A percentile compares a stretch with the other conserved stretches of the same genome.
Evolutionary conservation across 140 eudicot genomes (phyloP).

Genomic region (Artemisia princeps): DNA sequence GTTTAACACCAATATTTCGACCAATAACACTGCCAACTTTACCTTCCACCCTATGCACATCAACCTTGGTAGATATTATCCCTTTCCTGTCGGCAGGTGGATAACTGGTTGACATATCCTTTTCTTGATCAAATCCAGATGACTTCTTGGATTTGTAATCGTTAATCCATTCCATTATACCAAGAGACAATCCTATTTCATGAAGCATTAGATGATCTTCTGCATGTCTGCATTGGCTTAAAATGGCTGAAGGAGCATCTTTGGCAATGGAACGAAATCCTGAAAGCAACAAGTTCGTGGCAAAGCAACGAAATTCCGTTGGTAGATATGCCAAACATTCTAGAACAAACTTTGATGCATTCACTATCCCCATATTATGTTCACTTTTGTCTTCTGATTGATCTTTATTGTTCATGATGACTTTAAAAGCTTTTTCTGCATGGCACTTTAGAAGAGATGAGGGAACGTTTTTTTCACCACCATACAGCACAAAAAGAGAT

Average conservation of each 20-base stretch:
- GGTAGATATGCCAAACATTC: slow-evolving; percentile 71
- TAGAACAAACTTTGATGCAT: slow-evolving; percentile 47
- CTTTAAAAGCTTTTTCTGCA: slow-evolving; percentile 61
- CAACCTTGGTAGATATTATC: slow-evolving; percentile 23
- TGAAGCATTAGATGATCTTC: slow-evolving; percentile 75
- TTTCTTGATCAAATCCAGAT: slow-evolving; percentile 18
- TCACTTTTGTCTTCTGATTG: slow-evolving; percentile 23
- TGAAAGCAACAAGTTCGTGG: slow-evolving; percentile 59
- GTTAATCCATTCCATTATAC: slow-evolving; percentile 75
- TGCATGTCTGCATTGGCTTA: slow-evolving; percentile 43
- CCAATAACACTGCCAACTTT: slow-evolving; percentile 18
- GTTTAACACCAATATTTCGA: slow-evolving; percentile 7
- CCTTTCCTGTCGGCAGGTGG: slow-evolving; percentile 24
- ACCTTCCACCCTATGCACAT: slow-evolving; percentile 18
- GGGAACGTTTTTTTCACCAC: slow-evolving; percentile 62
- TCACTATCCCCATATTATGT: slow-evolving; percentile 27
- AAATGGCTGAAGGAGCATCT: slow-evolving; percentile 58
- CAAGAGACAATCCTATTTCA: slow-evolving; percentile 70
- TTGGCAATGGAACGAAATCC: slow-evolving; percentile 53
- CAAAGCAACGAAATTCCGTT: slow-evolving; percentile 59
- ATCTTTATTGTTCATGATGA: slow-evolving; percentile 31
- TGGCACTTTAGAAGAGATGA: slow-evolving; percentile 60
- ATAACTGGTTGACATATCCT: slow-evolving; percentile 20
- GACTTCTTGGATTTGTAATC: slow-evolving; percentile 41
- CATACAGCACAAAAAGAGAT: slow-evolving; percentile 61